phyloP scores from a whole-genome alignment of 208 protist species.

The Acanthamoeba quina region DNA sequence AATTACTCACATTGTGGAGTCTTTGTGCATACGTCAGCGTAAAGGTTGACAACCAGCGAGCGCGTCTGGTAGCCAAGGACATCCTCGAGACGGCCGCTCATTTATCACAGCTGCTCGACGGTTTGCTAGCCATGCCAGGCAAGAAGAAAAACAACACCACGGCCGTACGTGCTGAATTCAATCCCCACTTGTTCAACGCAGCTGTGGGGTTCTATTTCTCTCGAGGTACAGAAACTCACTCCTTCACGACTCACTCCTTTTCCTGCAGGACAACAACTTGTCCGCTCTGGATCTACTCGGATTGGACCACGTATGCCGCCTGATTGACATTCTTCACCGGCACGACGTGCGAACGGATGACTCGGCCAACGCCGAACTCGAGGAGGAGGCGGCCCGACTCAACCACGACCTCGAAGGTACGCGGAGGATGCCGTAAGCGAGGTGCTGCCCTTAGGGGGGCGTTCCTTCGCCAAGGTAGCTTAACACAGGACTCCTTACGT shows the following conservation, averaged over 20 bases:
- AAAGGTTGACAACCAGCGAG: background rate
- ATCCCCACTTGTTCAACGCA: no score
- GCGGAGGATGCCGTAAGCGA: no score
- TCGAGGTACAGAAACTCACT: no score
- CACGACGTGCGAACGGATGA: conserved; percentile 32
- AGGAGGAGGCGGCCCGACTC: background rate
- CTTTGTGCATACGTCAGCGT: background rate
- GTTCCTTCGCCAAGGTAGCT: no score
- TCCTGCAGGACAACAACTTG: background rate
- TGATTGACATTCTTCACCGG: conserved; percentile 44
- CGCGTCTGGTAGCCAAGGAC: conserved; percentile 66
- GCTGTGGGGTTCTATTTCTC: no score
- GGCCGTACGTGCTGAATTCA: background rate
- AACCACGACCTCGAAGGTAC: conserved; percentile 10
- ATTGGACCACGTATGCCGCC: background rate
- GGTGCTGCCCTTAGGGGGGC: no score
- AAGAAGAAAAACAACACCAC: background rate
- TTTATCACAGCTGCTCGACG: background rate
- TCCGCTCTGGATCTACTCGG: background rate
- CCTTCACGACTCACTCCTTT: no score
- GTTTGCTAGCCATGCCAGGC: background rate
- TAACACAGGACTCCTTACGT: no score
- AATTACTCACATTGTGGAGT: no score
- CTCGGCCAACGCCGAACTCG: background rate
- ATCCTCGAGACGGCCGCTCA: conserved; percentile 34